Evolutionary conservation across 305 asterid species (phyloP).

Genomic region (Plantago coronopus): DNA sequence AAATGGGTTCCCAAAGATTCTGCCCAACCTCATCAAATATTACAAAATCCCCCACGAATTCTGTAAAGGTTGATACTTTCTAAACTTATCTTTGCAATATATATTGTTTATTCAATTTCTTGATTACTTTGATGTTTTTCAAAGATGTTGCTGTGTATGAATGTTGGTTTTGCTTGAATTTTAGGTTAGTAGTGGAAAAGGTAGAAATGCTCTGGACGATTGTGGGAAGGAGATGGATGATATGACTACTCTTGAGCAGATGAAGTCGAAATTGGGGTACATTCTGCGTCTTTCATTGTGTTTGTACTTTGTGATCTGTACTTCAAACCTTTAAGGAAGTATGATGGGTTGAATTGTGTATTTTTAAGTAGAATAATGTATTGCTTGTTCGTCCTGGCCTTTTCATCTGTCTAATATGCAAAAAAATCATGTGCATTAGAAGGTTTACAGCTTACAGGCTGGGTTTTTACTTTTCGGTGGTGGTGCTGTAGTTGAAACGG

Average conservation of each 20-base stretch:
- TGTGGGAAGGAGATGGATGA: constrained; percentile 34
- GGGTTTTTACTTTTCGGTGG: too few species aligned
- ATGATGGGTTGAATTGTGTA: background rate
- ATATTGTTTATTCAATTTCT: background rate
- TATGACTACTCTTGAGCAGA: constrained; percentile 56
- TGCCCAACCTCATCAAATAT: constrained; percentile 29
- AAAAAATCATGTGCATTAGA: too few species aligned
- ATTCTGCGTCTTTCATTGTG: background rate
- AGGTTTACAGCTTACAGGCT: too few species aligned
- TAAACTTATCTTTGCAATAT: background rate
- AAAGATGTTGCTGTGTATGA: constrained; percentile 19
- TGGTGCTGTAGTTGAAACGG: too few species aligned
- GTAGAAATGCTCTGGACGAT: constrained; percentile 25
- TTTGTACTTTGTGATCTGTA: too few species aligned
- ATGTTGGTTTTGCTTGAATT: constrained; percentile 16
- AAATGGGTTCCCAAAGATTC: constrained; percentile 45
- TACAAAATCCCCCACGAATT: constrained; percentile 25
- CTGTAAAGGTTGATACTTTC: constrained; percentile 33
- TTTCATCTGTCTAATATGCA: too few species aligned
- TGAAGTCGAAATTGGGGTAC: constrained; percentile 61
- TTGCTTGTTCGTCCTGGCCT: too few species aligned
- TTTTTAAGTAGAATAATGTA: too few species aligned
- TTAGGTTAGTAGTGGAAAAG: constrained; percentile 27
- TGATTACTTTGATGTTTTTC: constrained; percentile 13
- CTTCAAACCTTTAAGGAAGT: background rate